phyloP scores from a whole-genome alignment of 768 basidiomycete genomes.

The Calocera viscosa region DNA sequence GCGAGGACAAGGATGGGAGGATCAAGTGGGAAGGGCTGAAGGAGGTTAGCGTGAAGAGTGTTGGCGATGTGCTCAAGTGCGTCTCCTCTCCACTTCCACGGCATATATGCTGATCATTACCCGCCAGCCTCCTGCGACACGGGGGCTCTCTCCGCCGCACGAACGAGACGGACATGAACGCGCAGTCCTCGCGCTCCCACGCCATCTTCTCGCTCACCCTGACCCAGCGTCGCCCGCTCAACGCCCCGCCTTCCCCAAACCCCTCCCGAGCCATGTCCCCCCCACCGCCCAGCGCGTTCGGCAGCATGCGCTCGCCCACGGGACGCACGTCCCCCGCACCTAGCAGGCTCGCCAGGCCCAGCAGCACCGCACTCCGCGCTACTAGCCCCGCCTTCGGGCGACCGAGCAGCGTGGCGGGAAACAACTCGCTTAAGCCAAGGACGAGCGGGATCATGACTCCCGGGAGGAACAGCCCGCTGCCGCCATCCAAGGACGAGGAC shows the following conservation, averaged over 20 bases:
- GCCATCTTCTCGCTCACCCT: constrained; percentile 96
- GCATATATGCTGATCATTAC: constrained; percentile 12
- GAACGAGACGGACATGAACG: constrained; percentile 98
- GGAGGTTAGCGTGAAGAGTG: constrained; percentile 76
- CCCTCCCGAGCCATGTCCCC: constrained; percentile 50
- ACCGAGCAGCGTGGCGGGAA: constrained; percentile 26
- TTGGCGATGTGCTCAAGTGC: constrained; percentile 84
- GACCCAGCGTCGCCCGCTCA: constrained; percentile 65
- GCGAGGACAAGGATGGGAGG: constrained; percentile 92
- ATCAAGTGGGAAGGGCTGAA: constrained; percentile 95
- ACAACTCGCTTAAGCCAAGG: background rate
- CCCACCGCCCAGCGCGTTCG: constrained; percentile 46
- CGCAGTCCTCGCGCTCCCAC: constrained; percentile 93
- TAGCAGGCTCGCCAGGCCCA: background rate
- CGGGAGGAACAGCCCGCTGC: background rate
- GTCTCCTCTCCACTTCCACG: constrained; percentile 23
- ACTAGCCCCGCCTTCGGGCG: constrained; percentile 69
- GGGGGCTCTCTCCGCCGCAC: constrained; percentile 86
- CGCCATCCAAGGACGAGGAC: constrained; percentile 34
- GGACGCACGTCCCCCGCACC: background rate
- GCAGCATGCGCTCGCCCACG: background rate
- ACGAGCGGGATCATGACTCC: background rate
- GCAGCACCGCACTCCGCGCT: constrained; percentile 36
- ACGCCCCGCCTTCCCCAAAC: constrained; percentile 50
- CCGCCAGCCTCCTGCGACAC: constrained; percentile 64